phyloP scores from a whole-genome alignment of 2,329 filamentous ascomycete species.

The Pseudogymnoascus sp. region DNA sequence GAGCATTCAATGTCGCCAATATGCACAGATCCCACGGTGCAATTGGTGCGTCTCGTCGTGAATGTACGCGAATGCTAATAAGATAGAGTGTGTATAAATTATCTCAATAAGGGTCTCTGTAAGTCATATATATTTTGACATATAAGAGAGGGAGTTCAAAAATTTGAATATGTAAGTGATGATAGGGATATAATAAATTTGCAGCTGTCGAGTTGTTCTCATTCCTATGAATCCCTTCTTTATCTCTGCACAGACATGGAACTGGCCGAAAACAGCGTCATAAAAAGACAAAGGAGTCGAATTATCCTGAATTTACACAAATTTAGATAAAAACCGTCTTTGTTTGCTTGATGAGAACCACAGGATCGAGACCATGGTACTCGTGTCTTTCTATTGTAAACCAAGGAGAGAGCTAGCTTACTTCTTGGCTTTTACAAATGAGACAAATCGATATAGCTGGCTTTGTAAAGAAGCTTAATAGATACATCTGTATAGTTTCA shows the following conservation, averaged over 20 bases:
- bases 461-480: neutral
- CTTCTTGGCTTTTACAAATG: neutral
- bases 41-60: neutral
- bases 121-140: neutral
- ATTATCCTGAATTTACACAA: neutral
- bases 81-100: neutral
- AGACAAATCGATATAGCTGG: neutral
- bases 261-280: neutral
- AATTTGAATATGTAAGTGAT: neutral
- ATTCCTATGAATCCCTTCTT: neutral
- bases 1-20: neutral
- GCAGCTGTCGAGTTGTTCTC: too few species aligned
- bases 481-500: neutral
- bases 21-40: neutral
- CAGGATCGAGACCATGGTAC: neutral
- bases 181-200: too few species aligned
- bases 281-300: neutral
- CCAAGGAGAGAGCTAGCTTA: neutral
- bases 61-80: neutral
- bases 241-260: neutral
- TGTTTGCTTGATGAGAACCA: neutral
- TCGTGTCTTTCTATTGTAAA: neutral
- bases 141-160: neutral
- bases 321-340: neutral
- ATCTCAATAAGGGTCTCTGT: too few species aligned